Evolutionary conservation across 345 rosid genomes (phyloP), one percentile per base, ranked within the genome.

Genomic region (Combretum micranthum): DNA sequence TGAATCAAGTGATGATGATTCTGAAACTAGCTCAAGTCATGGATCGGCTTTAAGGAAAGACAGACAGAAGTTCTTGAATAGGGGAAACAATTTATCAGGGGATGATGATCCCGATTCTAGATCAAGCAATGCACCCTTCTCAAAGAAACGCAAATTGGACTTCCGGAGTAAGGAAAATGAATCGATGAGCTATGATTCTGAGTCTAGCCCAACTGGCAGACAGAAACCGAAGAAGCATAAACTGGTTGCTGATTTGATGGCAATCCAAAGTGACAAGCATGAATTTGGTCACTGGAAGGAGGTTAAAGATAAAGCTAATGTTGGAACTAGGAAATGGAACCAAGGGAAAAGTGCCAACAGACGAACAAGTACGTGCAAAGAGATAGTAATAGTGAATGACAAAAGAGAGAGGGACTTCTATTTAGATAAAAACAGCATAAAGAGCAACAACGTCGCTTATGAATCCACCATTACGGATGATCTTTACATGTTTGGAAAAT

Each of bases 101-200:
- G 39, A 32, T 32, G 32, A 25, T 25, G 39, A 32, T 32, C 9
- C 5, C 9, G 9, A 32, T 32, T 32, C 39, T 32, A 32, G 39
- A 9, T 32, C 39, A 32, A 32, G 39, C 39, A 32, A 32, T 7
- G 39, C 39, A 32, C 39, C 39, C 9, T 9, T 32, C 9, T 7
- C 39, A 32, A 32, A 32, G 39, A 32, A 58, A 58, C 84, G 67
- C 57, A 72, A 83, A 15, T 82, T 84, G 88, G 81, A 69, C 50
- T 76, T 76, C 57, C 66, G 80, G 66, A 71, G 76, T 49, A 67
- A 52, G 47, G 77, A 72, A 3, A 42, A 62, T 47, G 72, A 69
- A 68, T 74, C 82, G 20, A 76, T 85, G 5, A 76, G 74, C 59
- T 61, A 82, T 25, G 73, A 72, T 25, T 67, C 72, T 17, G 67